These are phyloP conservation scores for Xylaria palmicola DNA, from an alignment of 495 filamentous ascomycete genomes.

Conservation along the genomic window DNA sequence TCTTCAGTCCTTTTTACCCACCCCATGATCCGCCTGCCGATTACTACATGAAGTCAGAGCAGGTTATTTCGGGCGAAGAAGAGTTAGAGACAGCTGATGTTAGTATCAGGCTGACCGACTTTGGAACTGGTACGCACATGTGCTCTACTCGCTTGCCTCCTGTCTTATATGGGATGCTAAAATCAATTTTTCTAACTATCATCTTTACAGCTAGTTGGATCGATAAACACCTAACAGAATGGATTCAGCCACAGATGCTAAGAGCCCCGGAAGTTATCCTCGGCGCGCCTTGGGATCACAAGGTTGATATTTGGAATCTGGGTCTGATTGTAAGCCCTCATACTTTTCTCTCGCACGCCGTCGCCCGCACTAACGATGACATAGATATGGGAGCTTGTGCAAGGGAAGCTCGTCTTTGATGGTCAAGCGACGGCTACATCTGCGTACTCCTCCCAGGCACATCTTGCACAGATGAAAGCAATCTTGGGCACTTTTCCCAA, in stretches of 20 bases:
- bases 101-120: slow-evolving; percentile 12
- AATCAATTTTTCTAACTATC: background rate
- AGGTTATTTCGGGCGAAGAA: slow-evolving; percentile 11
- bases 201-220: slow-evolving; percentile 13
- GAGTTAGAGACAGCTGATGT: slow-evolving; percentile 9
- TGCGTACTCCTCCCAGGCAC: slow-evolving; percentile 9
- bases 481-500: slow-evolving; percentile 3
- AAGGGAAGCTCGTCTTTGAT: slow-evolving; percentile 16
- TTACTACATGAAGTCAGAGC: slow-evolving; percentile 20
- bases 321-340: slow-evolving; percentile 39
- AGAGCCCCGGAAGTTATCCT: slow-evolving; percentile 49
- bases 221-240: slow-evolving; percentile 27
- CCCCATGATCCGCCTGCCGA: slow-evolving; percentile 12
- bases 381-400: slow-evolving; percentile 15
- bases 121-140: slow-evolving; percentile 13
- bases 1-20: background rate
- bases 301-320: slow-evolving; percentile 50
- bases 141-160: background rate
- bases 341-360: background rate
- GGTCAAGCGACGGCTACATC: background rate
- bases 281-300: slow-evolving; percentile 38
- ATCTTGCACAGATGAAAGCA: slow-evolving; percentile 12
- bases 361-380: background rate
- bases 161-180: background rate
- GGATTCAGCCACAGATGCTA: slow-evolving; percentile 44